Base-by-base conservation (phyloP, 2,329 filamentous ascomycete species). In the Tolypocladium nubicola region DNA sequence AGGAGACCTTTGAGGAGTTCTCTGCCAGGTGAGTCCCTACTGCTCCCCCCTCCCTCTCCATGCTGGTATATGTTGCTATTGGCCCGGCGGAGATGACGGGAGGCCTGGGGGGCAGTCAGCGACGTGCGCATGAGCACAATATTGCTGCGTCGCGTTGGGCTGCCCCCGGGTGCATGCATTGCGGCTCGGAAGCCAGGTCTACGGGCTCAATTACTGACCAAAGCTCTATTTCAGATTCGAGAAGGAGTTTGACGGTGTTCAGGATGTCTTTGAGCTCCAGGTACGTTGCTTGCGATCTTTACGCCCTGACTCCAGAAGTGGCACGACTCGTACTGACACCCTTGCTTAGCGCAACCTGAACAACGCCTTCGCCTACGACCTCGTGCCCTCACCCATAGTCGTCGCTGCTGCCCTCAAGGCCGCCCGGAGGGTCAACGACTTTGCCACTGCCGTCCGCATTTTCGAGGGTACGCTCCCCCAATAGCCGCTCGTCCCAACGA, bases 221-320 rank as follows among this genome's bases (percentile, higher is more conserved):
- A n/a, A n/a, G n/a, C 7, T 21, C 21, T 2, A 9, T 41, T 56
- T 70, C 73, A 99, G 94, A 80, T 99, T 96, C 73, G 94, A 99
- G 85, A 97, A 97, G 85, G 94, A 99, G 80, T 99, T 99, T 73
- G 93, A 99, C 63, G 78, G 79, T 71, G 94, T 99, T 65, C 90
- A 97, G 79, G 94, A 99, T 80, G 93, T 97, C 72, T 99, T 99
- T 76, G 94, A 99, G 86, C 90, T 99, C 72, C 92, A 97, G 90
- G 92, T 96, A 86, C 72, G 82, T 73, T 60, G 52, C 40, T 21
- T 26, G n/a, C 57, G 60, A 56, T 43, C 33, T 47, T 37, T 35
- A 37, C 30, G 9, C 47, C 30, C 30, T n/a, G 47, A 3, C 10
- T 21, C 30, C 9, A 3, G 26, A 50, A 50, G 47, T 50, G 47